A percentile compares a stretch with the other conserved stretches of the same genome.
phyloP scores from a whole-genome alignment of 805 yeast genomes.

The Lipomyces mesembrius region DNA sequence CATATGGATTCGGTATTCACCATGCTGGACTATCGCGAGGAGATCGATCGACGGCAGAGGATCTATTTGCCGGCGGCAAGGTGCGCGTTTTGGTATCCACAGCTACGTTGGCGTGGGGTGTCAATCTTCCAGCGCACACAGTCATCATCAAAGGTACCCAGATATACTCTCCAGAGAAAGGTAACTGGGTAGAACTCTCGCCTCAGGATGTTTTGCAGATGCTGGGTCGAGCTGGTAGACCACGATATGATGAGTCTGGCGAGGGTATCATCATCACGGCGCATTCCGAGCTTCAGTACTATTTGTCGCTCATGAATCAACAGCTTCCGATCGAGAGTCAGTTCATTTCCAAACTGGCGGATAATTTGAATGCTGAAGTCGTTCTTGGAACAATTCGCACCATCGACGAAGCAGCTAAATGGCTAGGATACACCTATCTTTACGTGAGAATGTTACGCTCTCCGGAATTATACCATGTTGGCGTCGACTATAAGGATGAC shows the following conservation, averaged over 20 bases:
- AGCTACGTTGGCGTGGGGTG: constrained; percentile 65
- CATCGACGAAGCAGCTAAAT: constrained; percentile 50
- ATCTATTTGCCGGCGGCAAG: constrained; percentile 51
- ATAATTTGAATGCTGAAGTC: constrained; percentile 51
- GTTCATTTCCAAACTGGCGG: constrained; percentile 39
- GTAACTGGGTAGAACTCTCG: constrained; percentile 59
- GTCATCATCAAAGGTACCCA: constrained; percentile 65
- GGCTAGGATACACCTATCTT: constrained; percentile 58
- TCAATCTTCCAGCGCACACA: constrained; percentile 64
- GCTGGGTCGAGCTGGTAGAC: constrained; percentile 52
- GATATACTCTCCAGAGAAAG: constrained; percentile 82
- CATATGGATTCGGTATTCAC: constrained; percentile 57
- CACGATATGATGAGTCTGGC: constrained; percentile 58
- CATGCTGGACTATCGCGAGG: constrained; percentile 61
- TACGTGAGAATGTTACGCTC: constrained; percentile 58
- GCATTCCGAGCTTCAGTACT: constrained; percentile 45
- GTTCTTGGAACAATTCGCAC: constrained; percentile 50
- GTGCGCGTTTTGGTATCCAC: constrained; percentile 60
- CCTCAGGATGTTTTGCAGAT: constrained; percentile 60
- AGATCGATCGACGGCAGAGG: constrained; percentile 56
- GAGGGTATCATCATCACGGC: constrained; percentile 58
- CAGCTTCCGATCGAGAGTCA: constrained; percentile 55
- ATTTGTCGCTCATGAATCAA: constrained; percentile 53
- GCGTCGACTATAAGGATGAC: constrained; percentile 64
- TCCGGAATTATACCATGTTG: constrained; percentile 77